Base-by-base conservation (phyloP, 2,329 filamentous ascomycete species). In the Ophiognomonia clavigignenti-juglandacearum region DNA sequence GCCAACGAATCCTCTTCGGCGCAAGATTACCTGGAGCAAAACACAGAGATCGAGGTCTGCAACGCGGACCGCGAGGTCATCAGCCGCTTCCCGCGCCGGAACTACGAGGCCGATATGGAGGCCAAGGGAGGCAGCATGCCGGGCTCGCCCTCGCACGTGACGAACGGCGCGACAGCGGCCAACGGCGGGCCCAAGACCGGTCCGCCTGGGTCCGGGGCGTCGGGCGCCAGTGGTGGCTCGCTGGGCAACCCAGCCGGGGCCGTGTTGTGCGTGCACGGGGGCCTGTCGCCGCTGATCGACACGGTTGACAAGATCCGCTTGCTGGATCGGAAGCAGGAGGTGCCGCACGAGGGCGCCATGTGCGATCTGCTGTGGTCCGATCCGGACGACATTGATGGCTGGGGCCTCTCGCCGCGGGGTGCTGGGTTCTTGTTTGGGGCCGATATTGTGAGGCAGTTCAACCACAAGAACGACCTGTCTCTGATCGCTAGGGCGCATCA, bases 321-420 rank as follows among this genome's bases (percentile, higher is more conserved):
- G 13, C 80, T 98, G 19, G 95, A 98, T 64, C 83, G 92, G 53
- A 97, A 97, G 67, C 93, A 98, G 69, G 93, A 98, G 70, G 93
- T 98, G 0, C 93, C 93, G 0, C 93, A 98, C 62, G 93, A 98
- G 70, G 93, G 93, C 47, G 90, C 93, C 62, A 98, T 98, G 93
- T 98, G 93, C 68, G 93, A 98, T 66, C 76, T 98, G 1, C 78
- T 98, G 3, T 98, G 93, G 93, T 96, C 90, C 1, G 93, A 98
- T 61, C 93, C 93, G 0, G 93, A 98, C 65, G 93, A 98, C 59
- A 96, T 96, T 53, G 91, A 96, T 62, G 92, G 91, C 50, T 98
- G 93, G 93, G 92, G 91, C 10, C 72, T 97, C 6, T 95, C 88
- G 1, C 93, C 93, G 0, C 88, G 92, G 31, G 93, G 93, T 9